These are phyloP conservation scores for Blastocladiella britannica DNA, from an alignment of 192 early-diverging fungal genomes.

Conservation along the genomic window DNA sequence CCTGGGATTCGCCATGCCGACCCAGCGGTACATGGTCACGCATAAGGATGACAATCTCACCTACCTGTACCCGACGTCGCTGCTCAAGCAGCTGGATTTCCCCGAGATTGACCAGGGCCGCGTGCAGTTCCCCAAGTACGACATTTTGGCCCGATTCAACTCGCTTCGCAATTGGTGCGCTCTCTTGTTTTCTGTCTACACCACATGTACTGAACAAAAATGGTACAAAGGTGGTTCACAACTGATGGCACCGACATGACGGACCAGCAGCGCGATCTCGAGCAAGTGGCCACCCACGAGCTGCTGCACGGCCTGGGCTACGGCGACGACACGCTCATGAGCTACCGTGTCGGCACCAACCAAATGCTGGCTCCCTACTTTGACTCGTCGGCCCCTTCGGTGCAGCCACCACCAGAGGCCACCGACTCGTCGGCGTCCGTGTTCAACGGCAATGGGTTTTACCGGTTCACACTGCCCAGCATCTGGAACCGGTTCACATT, in stretches of 20 bases:
- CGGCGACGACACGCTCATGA: neutral
- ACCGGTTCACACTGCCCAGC: neutral
- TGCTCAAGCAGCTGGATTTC: neutral
- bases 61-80: neutral
- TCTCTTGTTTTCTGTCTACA: too few relatives aligned
- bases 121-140: neutral
- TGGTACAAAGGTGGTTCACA: neutral
- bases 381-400: neutral
- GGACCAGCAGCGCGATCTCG: neutral
- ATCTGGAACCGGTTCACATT: slow-evolving; percentile 1
- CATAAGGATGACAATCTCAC: neutral
- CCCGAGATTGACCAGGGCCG: neutral
- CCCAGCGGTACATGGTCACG: neutral
- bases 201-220: too few relatives aligned
- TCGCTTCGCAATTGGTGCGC: neutral
- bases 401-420: neutral
- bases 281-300: neutral
- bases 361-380: neutral
- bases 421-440: neutral
- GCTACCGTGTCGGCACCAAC: neutral
- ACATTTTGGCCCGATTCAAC: neutral
- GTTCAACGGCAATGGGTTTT: neutral
- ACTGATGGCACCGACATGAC: neutral
- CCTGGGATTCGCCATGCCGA: neutral
- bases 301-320: neutral